Percentiles rank a stretch among this genome's conserved stretches.
These are phyloP conservation scores for Stramenopiles sp. DNA, from an alignment of 352 stramenopile species.

Conservation along the genomic window DNA sequence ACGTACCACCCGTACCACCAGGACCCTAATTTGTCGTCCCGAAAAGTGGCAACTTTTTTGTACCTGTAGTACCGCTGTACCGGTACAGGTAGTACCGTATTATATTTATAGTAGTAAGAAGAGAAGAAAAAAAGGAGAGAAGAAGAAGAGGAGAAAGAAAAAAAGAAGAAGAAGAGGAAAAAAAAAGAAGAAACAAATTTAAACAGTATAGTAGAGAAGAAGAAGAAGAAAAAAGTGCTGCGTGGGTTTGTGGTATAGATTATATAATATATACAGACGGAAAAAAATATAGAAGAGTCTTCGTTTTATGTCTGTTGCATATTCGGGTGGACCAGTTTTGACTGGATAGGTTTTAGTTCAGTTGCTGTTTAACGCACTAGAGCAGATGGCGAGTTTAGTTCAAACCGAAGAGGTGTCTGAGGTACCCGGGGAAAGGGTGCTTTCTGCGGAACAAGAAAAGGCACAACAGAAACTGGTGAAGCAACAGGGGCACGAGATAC, in stretches of 20 bases:
- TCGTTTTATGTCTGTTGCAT: too few relatives aligned
- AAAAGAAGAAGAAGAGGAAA: constrained; percentile 51
- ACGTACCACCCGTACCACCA: too few relatives aligned
- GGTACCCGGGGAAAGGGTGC: background rate
- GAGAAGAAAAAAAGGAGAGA: constrained; percentile 51
- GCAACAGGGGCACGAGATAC: too few relatives aligned
- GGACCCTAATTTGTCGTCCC: too few relatives aligned
- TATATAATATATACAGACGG: background rate
- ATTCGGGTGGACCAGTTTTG: too few relatives aligned
- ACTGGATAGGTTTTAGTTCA: too few relatives aligned
- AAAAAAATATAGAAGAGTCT: too few relatives aligned
- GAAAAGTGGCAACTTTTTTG: too few relatives aligned
- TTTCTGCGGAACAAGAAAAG: constrained; percentile 32
- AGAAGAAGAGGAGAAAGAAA: constrained; percentile 52
- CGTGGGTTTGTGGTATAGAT: constrained; percentile 30
- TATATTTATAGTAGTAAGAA: too few relatives aligned
- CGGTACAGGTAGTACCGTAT: too few relatives aligned
- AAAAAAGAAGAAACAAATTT: constrained; percentile 42
- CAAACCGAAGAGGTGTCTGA: constrained; percentile 11
- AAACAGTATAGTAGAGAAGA: constrained; percentile 33
- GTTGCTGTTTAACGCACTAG: too few relatives aligned
- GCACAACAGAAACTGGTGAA: constrained; percentile 41
- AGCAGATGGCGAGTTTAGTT: background rate
- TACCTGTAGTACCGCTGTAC: too few relatives aligned
- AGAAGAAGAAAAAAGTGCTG: constrained; percentile 36